Conservation (phyloP, 352 stramenopile genomes). For the Pythium aristosporum region DNA sequence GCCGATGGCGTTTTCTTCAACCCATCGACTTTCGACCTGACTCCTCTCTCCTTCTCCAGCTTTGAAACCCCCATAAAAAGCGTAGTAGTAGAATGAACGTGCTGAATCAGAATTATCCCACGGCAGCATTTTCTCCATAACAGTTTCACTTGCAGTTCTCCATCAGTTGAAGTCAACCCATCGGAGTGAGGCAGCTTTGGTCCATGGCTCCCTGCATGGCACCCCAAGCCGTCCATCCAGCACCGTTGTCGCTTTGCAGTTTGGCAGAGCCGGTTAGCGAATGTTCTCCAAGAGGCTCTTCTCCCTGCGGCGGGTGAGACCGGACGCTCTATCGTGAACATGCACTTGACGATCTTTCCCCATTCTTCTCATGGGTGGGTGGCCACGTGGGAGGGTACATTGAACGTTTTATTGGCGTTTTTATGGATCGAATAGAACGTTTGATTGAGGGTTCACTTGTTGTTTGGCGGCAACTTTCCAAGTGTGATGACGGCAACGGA, state of each 20-base stretch:
- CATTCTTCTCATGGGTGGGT: slow-evolving; percentile 15
- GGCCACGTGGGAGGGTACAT: slow-evolving; percentile 20
- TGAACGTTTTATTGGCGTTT: slow-evolving; percentile 3
- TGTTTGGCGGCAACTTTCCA: slow-evolving; percentile 19
- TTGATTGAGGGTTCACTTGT: slow-evolving; percentile 12
- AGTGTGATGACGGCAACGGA: background rate
- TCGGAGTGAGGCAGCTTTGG: background rate
- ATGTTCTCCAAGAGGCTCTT: background rate
- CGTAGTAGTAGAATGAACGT: slow-evolving; percentile 33
- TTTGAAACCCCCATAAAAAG: slow-evolving; percentile 28
- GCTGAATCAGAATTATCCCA: slow-evolving; percentile 24
- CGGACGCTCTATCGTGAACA: slow-evolving; percentile 2
- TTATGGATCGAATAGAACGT: slow-evolving; percentile 22
- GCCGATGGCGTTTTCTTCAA: slow-evolving; percentile 10
- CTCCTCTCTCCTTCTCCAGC: slow-evolving; percentile 14
- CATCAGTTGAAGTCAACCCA: slow-evolving; percentile 5
- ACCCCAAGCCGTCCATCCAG: background rate
- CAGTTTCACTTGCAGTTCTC: background rate
- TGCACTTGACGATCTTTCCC: slow-evolving; percentile 4
- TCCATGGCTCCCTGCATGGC: background rate
- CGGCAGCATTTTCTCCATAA: slow-evolving; percentile 14
- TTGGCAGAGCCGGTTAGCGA: background rate
- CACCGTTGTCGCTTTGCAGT: background rate
- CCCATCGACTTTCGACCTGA: slow-evolving; percentile 17
- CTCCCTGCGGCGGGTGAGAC: background rate